Conservation (phyloP, 805 yeast species). For the Blastobotrys parvus region DNA sequence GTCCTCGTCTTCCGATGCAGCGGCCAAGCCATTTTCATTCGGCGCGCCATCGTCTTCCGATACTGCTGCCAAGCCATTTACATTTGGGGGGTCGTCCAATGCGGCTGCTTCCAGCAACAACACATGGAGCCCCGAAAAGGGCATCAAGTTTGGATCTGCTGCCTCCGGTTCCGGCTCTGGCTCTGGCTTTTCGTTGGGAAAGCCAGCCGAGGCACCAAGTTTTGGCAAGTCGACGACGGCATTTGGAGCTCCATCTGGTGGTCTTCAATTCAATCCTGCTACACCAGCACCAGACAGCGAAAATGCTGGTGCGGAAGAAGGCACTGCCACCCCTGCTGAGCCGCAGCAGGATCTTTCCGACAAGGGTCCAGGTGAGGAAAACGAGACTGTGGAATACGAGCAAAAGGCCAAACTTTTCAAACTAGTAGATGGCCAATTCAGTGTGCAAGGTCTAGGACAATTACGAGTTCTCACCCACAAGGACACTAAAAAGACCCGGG, state of each 20-base stretch:
- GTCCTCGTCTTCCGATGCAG: neutral
- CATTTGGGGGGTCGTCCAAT: neutral
- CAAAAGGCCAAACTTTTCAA: conserved; percentile 67
- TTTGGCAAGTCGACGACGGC: conserved; percentile 1
- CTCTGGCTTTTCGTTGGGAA: neutral
- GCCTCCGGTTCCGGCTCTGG: neutral
- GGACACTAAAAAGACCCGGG: conserved; percentile 54
- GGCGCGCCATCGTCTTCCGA: neutral
- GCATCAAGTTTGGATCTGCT: conserved; percentile 23
- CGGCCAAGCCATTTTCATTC: conserved; percentile 1
- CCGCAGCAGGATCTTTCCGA: conserved; percentile 42
- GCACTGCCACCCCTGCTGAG: conserved; percentile 36
- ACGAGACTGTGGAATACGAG: conserved; percentile 54
- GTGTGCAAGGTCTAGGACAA: conserved; percentile 64
- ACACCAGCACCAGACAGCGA: conserved; percentile 8
- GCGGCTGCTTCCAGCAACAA: too few relatives aligned
- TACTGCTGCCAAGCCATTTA: neutral
- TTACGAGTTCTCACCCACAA: conserved; percentile 60
- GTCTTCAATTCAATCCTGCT: conserved; percentile 7
- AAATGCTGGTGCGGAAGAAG: conserved; percentile 30
- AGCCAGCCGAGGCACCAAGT: neutral
- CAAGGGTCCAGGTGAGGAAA: conserved; percentile 76
- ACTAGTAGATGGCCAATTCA: conserved; percentile 39
- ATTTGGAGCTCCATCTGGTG: conserved; percentile 2
- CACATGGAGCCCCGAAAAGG: conserved; percentile 28